Percentiles rank a stretch among this genome's conserved stretches.
Evolutionary conservation across 2,329 filamentous ascomycete genomes (phyloP).

Genomic region (Sclerotinia glacialis): DNA sequence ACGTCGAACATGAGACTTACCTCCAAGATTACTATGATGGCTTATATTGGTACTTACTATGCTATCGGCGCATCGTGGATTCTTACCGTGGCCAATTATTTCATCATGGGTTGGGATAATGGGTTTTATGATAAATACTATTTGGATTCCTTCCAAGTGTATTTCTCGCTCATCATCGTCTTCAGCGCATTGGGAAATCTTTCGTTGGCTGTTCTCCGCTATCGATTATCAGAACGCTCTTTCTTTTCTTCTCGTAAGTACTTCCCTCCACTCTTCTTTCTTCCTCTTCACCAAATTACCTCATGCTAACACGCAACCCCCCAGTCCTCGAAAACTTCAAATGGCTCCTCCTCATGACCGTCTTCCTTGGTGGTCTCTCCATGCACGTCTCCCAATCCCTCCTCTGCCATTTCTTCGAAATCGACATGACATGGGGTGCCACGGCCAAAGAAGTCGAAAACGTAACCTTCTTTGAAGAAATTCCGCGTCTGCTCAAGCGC

Average conservation of each 20-base stretch:
- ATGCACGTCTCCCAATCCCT: slow-evolving; percentile 80
- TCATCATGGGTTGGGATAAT: slow-evolving; percentile 73
- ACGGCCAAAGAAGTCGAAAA: slow-evolving; percentile 80
- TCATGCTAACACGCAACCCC: background rate
- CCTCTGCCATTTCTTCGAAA: slow-evolving; percentile 77
- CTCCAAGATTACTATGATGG: slow-evolving; percentile 72
- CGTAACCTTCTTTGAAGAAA: slow-evolving; percentile 81
- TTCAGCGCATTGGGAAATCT: slow-evolving; percentile 62
- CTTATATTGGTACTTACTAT: slow-evolving; percentile 79
- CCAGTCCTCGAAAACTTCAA: slow-evolving; percentile 60
- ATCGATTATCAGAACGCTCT: slow-evolving; percentile 61
- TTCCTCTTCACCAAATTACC: too few species aligned
- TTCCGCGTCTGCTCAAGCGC: slow-evolving; percentile 72
- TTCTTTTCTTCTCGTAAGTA: slow-evolving; percentile 14
- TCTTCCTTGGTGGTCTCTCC: slow-evolving; percentile 79
- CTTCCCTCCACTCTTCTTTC: background rate
- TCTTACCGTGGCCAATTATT: slow-evolving; percentile 71
- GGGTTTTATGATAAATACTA: slow-evolving; percentile 78
- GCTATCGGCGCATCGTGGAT: slow-evolving; percentile 75
- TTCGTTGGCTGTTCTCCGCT: slow-evolving; percentile 68
- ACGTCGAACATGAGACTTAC: slow-evolving; percentile 72
- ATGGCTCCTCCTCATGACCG: slow-evolving; percentile 70
- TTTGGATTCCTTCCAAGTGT: slow-evolving; percentile 73
- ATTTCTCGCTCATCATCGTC: slow-evolving; percentile 76
- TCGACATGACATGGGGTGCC: slow-evolving; percentile 83